phyloP scores from a whole-genome alignment of 108 stramenopile genomes.

The Pseudonitzschia delicatissima region DNA sequence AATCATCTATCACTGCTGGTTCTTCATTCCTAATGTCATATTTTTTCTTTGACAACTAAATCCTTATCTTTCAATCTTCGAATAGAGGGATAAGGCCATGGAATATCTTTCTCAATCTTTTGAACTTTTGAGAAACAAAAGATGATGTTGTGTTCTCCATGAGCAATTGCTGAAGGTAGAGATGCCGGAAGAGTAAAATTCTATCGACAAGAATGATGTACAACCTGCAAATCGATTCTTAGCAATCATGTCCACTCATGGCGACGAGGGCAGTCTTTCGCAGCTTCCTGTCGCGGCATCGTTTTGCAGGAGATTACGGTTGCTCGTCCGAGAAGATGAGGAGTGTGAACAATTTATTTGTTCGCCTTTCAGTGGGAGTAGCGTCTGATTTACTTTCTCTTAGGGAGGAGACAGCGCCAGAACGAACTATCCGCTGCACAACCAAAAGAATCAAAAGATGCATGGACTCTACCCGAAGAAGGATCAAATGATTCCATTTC shows the following conservation, averaged over 20 bases:
- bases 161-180: too few species aligned
- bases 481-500: neutral
- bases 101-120: too few species aligned
- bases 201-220: neutral
- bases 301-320: neutral
- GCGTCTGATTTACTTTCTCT: neutral
- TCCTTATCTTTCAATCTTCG: too few species aligned
- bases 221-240: neutral
- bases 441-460: neutral
- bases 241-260: neutral
- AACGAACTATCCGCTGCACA: neutral
- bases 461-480: neutral
- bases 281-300: neutral
- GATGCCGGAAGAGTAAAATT: too few species aligned
- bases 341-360: conserved; percentile 25
- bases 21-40: too few species aligned
- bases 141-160: too few species aligned
- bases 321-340: neutral
- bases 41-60: too few species aligned
- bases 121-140: too few species aligned
- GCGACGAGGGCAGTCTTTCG: neutral
- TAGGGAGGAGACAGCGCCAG: neutral
- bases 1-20: too few species aligned
- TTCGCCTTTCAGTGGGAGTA: conserved; percentile 15
- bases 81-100: too few species aligned